Conservation (phyloP, 2,329 filamentous ascomycete genomes). For the Ceratocystis eucalypticola region DNA sequence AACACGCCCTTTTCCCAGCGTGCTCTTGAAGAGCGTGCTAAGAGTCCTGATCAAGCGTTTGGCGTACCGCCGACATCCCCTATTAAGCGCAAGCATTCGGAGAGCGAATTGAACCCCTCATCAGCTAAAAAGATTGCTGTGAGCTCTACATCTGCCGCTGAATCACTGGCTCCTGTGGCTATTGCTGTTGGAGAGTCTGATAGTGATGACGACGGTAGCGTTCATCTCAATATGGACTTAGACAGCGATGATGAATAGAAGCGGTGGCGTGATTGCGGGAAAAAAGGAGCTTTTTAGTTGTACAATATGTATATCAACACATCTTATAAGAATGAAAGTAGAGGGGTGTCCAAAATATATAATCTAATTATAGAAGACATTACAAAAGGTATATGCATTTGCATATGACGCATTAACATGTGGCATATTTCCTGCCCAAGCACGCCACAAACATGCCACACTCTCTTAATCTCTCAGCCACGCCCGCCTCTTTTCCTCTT, state of each 20-base stretch:
- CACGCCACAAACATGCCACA: background rate
- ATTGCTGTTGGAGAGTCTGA: constrained; percentile 25
- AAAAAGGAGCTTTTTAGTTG: background rate
- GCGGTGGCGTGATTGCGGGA: background rate
- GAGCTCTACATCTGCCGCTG: background rate
- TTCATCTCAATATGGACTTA: constrained; percentile 46
- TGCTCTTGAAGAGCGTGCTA: constrained; percentile 9
- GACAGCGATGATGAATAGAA: constrained; percentile 35
- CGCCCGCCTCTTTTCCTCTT: constrained; percentile 85
- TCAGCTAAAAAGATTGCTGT: constrained; percentile 26
- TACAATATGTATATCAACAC: background rate
- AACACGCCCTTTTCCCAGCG: constrained; percentile 14
- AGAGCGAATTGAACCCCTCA: constrained; percentile 26
- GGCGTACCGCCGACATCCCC: constrained; percentile 22
- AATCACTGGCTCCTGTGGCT: constrained; percentile 20
- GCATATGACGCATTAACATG: too few species aligned
- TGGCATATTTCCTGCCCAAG: background rate
- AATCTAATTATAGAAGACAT: background rate
- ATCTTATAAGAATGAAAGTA: background rate
- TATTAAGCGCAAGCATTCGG: constrained; percentile 29
- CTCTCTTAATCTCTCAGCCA: constrained; percentile 69
- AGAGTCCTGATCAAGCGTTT: constrained; percentile 12
- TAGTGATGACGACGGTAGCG: constrained; percentile 39
- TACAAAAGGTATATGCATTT: background rate
- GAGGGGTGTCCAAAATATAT: background rate